Base-by-base conservation (phyloP, 1,284 basidiomycete species). In the Takashimella koratensis region DNA sequence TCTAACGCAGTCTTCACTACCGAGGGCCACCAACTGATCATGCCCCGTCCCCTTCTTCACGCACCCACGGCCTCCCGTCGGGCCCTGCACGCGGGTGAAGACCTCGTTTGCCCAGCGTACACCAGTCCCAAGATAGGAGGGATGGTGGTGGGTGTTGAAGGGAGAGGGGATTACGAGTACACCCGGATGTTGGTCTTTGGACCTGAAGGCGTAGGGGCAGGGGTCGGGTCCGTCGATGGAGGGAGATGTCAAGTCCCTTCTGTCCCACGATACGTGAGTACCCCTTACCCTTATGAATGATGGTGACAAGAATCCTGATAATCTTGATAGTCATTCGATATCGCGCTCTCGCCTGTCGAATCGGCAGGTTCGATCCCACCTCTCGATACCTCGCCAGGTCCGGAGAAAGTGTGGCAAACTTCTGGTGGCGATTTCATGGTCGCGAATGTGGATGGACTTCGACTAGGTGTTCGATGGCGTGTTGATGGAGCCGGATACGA, bases 401-500 rank as follows among this genome's bases (percentile, higher is more conserved):
- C 78, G 2, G 73, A 82, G 26, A 92, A 92, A 68, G 74, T 92
- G 12, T 77, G 78, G 19, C 73, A 47, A 80, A 85, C 23, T 63
- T 79, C 1, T 5, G 16, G 8, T 62, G 91, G 90, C 2, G 88
- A 84, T 69, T 69, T 67, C 49, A 76, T 90, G 50, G 75, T 94
- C 24, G 80, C 84, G 45, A 86, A 91, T 67, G 79, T 90, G 6
- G 81, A 84, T 2, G 90, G 90, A 2, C 80, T 94, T 45, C 81
- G 86, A 24, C 81, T 85, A 1, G 84, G 84, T 54, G 84, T 93
- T 20, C 84, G 88, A 21, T 86, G 83, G 65, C 80, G 88, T 22
- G 71, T 91, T 46, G 90, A 93, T 65, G 86, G 86, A n/a, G 83
- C 79, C 62, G 90, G 90, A 3, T 94, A 90, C 65, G 89, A 93